Base-by-base conservation (phyloP, 257 asterid genomes). In the Solanum lignicaule region DNA sequence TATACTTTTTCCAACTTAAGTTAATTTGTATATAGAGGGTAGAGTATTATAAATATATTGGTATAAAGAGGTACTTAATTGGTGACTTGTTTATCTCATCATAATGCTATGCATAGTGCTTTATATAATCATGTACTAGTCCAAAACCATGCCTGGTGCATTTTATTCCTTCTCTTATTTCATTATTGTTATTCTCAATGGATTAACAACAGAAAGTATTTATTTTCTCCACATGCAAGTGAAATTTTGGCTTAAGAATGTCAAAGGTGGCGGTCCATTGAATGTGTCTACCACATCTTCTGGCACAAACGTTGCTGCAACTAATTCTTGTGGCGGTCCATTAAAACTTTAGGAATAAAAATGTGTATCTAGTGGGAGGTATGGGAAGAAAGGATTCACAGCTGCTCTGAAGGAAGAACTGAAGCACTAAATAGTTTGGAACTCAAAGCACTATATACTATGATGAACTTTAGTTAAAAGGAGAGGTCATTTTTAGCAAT, bases 181-280 rank as follows among this genome's bases (percentile, higher is more conserved):
- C 84, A 78, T 78, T 78, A 78, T 41, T 41, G 60, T 25, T 78
- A 9, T 25, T 41, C 25, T 78, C 15, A 39, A 27, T 78, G 14
- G 16, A 41, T 78, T 78, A 23, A 21, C 15, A 41, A 25, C 10
- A 10, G 9, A 9, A 73, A 9, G 6, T 21, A 25, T 27, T 33
- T 5, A 46, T 46, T 39, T 75, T 58, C 69, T 84, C 68, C 65
- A 73, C 48, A 66, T 62, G 87, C 95, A 97, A 98, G 99, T 93
- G 46, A 95, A 95, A 90, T 91, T 98, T n/a, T 89, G 94, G 92
- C 93, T 97, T 71, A 95, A 89, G 87, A 96, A 91, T 92, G 98
- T 98, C 86, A 95, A 92, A 90, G 94, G 92, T 69, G 94, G 92
- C 98, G 98, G 88, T 97, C 98, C 76, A 96, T 95, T 2, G 29